phyloP scores from a whole-genome alignment of 2,329 filamentous ascomycete species.

The Epichloe festucae region DNA sequence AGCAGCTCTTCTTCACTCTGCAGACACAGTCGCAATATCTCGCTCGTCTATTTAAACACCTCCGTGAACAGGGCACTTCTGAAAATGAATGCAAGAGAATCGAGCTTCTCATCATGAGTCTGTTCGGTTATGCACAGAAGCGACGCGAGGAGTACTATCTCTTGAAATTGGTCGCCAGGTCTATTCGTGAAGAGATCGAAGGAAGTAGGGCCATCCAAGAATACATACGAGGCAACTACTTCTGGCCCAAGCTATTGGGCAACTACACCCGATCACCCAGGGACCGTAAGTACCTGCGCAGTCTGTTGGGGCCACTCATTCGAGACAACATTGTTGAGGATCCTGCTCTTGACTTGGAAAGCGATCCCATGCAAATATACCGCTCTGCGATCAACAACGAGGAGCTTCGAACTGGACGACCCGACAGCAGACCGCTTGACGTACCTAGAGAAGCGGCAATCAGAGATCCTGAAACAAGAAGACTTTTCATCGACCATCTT shows the following conservation, averaged over 20 bases:
- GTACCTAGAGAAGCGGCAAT: constrained; percentile 91
- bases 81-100: constrained; percentile 91
- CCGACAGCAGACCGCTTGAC: constrained; percentile 69
- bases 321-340: constrained; percentile 90
- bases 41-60: constrained; percentile 69
- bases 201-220: constrained; percentile 62
- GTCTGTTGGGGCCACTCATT: constrained; percentile 72
- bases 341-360: constrained; percentile 80
- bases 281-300: constrained; percentile 83
- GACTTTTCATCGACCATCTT: constrained; percentile 86
- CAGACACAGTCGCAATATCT: constrained; percentile 96
- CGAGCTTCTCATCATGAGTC: constrained; percentile 86
- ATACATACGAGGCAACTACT: constrained; percentile 78
- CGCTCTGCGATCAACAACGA: constrained; percentile 93
- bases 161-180: constrained; percentile 71
- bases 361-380: constrained; percentile 96
- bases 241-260: constrained; percentile 76
- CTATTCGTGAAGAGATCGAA: constrained; percentile 77
- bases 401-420: constrained; percentile 78
- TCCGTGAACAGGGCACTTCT: constrained; percentile 70
- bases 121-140: constrained; percentile 97
- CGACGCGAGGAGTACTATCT: constrained; percentile 93
- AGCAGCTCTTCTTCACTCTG: constrained; percentile 92
- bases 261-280: constrained; percentile 86
- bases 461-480: constrained; percentile 81